A percentile compares a stretch with the other conserved stretches of the same genome.
Evolutionary conservation across 2,329 filamentous ascomycete genomes (phyloP).

Genomic region (Aspergillus quadrilineatus): DNA sequence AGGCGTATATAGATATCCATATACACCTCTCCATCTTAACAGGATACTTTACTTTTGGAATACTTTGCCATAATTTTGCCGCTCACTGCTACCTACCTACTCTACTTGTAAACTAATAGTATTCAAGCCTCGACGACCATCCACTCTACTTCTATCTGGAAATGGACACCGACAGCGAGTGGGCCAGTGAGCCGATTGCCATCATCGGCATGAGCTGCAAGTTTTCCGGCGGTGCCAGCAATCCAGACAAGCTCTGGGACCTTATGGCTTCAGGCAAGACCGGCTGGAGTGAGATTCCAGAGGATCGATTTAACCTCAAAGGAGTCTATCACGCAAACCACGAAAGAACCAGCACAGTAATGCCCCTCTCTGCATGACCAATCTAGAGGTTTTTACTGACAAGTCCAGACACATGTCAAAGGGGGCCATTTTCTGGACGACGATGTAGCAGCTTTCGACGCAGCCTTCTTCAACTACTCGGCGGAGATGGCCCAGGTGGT

Average conservation of each 20-base stretch:
- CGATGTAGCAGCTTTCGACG: neutral
- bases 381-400: neutral
- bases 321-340: conserved; percentile 6
- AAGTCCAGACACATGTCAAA: conserved; percentile 5
- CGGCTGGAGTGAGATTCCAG: conserved; percentile 2
- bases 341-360: neutral
- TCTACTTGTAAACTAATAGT: too few species aligned
- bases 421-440: conserved; percentile 14
- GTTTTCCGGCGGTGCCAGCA: conserved; percentile 4
- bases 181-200: conserved; percentile 4
- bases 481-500: conserved; percentile 7
- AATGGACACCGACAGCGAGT: neutral
- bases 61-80: too few species aligned
- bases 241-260: conserved; percentile 9
- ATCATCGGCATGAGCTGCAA: conserved; percentile 9
- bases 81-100: too few species aligned
- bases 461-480: conserved; percentile 1
- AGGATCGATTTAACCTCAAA: neutral
- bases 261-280: neutral
- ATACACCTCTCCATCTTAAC: too few species aligned
- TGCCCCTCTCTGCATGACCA: neutral
- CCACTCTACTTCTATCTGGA: neutral
- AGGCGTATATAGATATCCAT: too few species aligned
- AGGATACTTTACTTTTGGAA: too few species aligned
- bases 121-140: too few species aligned